phyloP scores from a whole-genome alignment of 192 early-diverging fungal genomes.

The Globomyces pollinis-pini region DNA sequence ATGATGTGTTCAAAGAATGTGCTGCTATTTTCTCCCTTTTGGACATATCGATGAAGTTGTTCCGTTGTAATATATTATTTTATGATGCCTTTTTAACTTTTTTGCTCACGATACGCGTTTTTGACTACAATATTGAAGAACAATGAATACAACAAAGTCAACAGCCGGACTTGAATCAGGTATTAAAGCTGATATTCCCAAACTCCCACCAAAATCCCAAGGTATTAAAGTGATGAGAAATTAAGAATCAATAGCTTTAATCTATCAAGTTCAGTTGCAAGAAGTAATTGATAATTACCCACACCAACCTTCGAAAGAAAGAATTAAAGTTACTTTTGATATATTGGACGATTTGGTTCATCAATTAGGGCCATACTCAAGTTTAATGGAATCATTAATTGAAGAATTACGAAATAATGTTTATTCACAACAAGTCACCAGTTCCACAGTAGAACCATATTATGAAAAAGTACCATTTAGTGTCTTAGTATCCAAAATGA shows the following conservation, averaged over 20 bases:
- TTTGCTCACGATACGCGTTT: too few species aligned
- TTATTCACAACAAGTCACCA: slow-evolving; percentile 31
- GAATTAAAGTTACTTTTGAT: slow-evolving; percentile 20
- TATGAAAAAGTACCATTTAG: slow-evolving; percentile 37
- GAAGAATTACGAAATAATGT: slow-evolving; percentile 30
- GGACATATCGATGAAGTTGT: too few species aligned
- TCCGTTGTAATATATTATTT: too few species aligned
- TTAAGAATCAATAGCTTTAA: too few species aligned
- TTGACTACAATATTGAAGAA: too few species aligned
- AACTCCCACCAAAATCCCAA: not conserved
- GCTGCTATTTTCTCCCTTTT: too few species aligned
- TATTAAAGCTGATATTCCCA: not conserved
- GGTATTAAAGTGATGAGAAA: not conserved
- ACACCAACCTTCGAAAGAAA: slow-evolving; percentile 13
- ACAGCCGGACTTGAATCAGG: not conserved
- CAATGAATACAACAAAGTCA: too few species aligned
- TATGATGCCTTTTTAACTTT: too few species aligned
- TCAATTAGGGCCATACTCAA: slow-evolving; percentile 14
- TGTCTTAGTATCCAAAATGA: slow-evolving; percentile 16
- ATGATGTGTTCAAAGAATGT: too few species aligned
- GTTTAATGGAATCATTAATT: slow-evolving; percentile 18
- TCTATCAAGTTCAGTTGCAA: slow-evolving; percentile 35
- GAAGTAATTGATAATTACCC: slow-evolving; percentile 29
- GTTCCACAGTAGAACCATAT: slow-evolving; percentile 15
- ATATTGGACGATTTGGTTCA: slow-evolving; percentile 28